Evolutionary conservation across 345 rosid species (phyloP), one percentile per base, ranked within the genome.

Genomic region (Triadica sebifera): DNA sequence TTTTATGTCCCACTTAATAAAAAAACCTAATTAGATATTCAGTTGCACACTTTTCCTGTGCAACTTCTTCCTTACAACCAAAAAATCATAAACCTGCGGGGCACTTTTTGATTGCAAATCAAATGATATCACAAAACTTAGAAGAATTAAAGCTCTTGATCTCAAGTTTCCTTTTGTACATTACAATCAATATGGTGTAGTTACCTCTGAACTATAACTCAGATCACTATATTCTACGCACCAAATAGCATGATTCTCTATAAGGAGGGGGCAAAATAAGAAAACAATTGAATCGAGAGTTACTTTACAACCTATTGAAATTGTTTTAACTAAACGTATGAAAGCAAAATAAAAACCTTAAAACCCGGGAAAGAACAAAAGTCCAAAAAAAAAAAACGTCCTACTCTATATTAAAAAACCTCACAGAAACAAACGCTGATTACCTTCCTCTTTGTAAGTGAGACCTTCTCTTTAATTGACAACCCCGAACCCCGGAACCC

Each of bases 381-480:
- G 34, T 41, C 19, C 59, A 43, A 34, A 4, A 9, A 70, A 51
- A 10, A 45, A 43, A 46, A 20, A 4, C 22, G 22, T 15, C 43
- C 1, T 29, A 57, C 10, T 6, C 22, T 19, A 16, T 15, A 15
- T 52, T 16, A 12, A 62, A 62, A 59, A 25, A 29, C 34, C 39
- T 19, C 38, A 39, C 39, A 61, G 22, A 70, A 34, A 22, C 16
- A 43, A 6, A 62, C 22, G 45, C 34, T 29, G 34, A 29, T 66
- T 80, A 94, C 97, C 98, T 94, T 94, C 76, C 79, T 79, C 82
- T 84, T 88, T 13, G 88, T 52, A 73, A 89, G 82, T 10, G 83
- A 74, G 55, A 92, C 39, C 86, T 88, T 94, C 78, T 94, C 91
- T 34, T 89, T 86, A 83, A 93, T 90, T 3, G 89, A 84, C 70